Conservation (phyloP, 1,139 yeast genomes). For the Maudiozyma humilis region DNA sequence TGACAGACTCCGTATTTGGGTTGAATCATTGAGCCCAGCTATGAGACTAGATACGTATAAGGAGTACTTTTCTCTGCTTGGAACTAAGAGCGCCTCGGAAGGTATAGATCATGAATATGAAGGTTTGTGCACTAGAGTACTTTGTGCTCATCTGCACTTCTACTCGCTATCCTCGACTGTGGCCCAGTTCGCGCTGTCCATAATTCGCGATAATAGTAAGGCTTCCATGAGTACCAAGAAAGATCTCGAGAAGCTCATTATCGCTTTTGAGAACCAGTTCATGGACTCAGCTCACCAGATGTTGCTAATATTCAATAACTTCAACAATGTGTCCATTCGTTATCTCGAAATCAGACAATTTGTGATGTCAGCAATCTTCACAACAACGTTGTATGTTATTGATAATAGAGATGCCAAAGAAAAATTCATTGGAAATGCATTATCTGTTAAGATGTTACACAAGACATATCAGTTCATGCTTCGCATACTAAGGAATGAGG, state of each 20-base stretch:
- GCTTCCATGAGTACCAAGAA: neutral
- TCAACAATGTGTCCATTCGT: slow-evolving; percentile 9
- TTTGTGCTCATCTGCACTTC: slow-evolving; percentile 10
- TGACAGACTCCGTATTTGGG: slow-evolving; percentile 11
- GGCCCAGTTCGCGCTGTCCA: slow-evolving; percentile 7
- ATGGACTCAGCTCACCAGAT: slow-evolving; percentile 7
- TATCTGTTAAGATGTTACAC: slow-evolving; percentile 10
- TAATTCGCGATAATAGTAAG: slow-evolving; percentile 11
- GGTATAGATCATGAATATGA: slow-evolving; percentile 9
- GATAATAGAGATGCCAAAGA: slow-evolving; percentile 7
- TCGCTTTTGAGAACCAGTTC: slow-evolving; percentile 4
- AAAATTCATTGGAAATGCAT: slow-evolving; percentile 10
- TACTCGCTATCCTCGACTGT: slow-evolving; percentile 6
- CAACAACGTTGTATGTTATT: slow-evolving; percentile 8
- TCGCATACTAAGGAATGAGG: slow-evolving; percentile 9
- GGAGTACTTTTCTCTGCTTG: slow-evolving; percentile 10
- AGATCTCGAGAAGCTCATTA: slow-evolving; percentile 1
- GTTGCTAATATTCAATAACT: slow-evolving; percentile 7
- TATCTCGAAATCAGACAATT: slow-evolving; percentile 9
- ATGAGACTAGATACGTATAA: slow-evolving; percentile 12
- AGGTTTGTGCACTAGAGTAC: slow-evolving; percentile 9
- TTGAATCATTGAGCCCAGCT: slow-evolving; percentile 11
- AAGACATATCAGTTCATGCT: slow-evolving; percentile 9
- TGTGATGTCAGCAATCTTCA: slow-evolving; percentile 10
- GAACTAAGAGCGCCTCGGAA: slow-evolving; percentile 6